Evolutionary conservation across 495 filamentous ascomycete genomes (phyloP), one percentile per base, ranked within the genome.

Genomic region (Podospora pseudoanserina): DNA sequence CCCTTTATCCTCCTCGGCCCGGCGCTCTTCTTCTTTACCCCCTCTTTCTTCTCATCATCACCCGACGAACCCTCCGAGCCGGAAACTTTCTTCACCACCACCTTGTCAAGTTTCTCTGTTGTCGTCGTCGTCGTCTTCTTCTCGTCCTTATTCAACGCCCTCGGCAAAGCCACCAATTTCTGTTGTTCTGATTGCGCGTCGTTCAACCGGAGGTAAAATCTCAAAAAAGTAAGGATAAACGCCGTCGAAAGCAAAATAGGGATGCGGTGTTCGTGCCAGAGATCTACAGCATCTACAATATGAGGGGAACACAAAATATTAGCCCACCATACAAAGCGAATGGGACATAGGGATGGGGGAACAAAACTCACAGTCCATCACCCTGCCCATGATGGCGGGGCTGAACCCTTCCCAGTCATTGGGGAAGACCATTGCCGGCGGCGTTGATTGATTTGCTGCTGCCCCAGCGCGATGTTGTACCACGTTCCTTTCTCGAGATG

Each of bases 261-360:
- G 27, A 83, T 75, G 54, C 86, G 80, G 73, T 85, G 76, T 34
- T 76, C 68, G 73, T 88, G 86, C 86, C 86, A 89, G 26, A 85
- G 67, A 67, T 82, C 82, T 32, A 87, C 72, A 55, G 81, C 71
- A 67, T 81, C 86, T 87, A 59, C 11, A 6, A 4, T 55, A 34
- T 6, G 49, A 55, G 9, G 34, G 16, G 23, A 6, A 13, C 19
- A 59, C 19, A 59, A 20, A 5, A 27, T 59, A 23, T 28, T 26
- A 61, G 5, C 13, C 30, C 4, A 4, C 30, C 30, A 32, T 4
- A 32, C 30, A 32, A 32, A 7, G 30, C 30, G 30, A 32, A 32
- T 32, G 30, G 30, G 30, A 2, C 23, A 1, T 23, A 27, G 3
- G 26, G 19, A 16, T 18, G 4, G 5, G 0, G n/a, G 27, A 7